Evolutionary conservation across 345 rosid genomes (phyloP).

Genomic region (Camelina laxa): DNA sequence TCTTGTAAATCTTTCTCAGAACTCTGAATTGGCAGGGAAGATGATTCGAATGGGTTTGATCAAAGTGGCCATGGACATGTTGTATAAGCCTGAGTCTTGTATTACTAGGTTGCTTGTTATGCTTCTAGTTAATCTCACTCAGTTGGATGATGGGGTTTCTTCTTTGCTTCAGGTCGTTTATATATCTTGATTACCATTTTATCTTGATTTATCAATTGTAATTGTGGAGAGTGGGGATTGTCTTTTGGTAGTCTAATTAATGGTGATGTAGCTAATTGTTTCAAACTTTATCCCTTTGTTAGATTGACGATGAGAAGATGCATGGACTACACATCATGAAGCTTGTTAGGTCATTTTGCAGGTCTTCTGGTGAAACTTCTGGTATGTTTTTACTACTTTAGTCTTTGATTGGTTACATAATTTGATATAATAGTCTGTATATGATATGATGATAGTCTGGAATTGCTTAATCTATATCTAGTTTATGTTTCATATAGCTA

Average conservation of each 20-base stretch:
- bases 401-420: background rate
- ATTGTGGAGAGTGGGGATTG: background rate
- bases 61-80: constrained; percentile 65
- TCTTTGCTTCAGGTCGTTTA: constrained; percentile 82
- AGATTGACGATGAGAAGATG: constrained; percentile 77
- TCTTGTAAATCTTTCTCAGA: constrained; percentile 87
- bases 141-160: constrained; percentile 73
- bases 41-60: constrained; percentile 73
- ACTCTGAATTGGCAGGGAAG: constrained; percentile 62
- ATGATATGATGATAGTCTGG: background rate
- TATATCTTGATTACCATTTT: background rate
- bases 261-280: constrained; percentile 9
- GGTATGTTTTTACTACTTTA: constrained; percentile 47
- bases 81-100: constrained; percentile 70
- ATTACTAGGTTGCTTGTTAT: constrained; percentile 69
- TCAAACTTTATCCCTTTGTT: constrained; percentile 36
- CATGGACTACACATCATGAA: constrained; percentile 78
- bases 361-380: constrained; percentile 59
- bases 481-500: constrained; percentile 4
- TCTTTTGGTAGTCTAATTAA: constrained; percentile 11
- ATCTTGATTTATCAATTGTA: background rate
- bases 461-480: background rate
- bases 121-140: constrained; percentile 93
- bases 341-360: constrained; percentile 91
- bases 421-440: background rate